Evolutionary conservation across 352 stramenopile species (phyloP), one percentile per base, ranked within the genome.

Genomic region (Phytopythium helicoides): DNA sequence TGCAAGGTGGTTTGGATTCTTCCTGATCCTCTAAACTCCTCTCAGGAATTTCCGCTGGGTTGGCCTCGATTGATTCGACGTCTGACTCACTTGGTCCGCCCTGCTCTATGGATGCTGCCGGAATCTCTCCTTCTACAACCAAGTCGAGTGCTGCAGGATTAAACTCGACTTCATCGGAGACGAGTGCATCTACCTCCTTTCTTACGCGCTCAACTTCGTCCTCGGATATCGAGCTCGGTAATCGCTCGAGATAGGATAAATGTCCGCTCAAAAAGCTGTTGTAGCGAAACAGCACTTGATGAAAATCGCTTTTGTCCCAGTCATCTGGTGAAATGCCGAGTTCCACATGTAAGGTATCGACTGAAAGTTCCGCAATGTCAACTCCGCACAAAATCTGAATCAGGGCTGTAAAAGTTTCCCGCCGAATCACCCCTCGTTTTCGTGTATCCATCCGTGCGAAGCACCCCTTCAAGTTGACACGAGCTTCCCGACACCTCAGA

Each of bases 361-460:
- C 48, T 5, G 50, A 52, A 6, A 68, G 31, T 28, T 18, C 22
- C 10, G 2, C 22, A 6, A 36, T n/a, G n/a, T 47, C 38, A 51
- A 54, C 11, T 14, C 62, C 56, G 37, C 56, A 46, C 44, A 79
- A 47, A 34, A 76, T 54, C 9, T 48, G 62, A 38, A 73, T n/a
- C 16, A 79, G 25, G 6, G 44, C 62, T 9, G 54, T 22, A 10
- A 69, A 54, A 51, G 62, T 73, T 26, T 62, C 46, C 15, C 46
- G 48, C 18, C 62, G 60, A 28, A 79, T 19, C 21, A 73, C 54
- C 12, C 66, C 63, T 46, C 44, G 26, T 16, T 58, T 35, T 21
- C 62, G 64, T 47, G 56, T 47, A 15, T 72, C 69, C 34, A 79
- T 48, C 40, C 60, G 50, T 26, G 41, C 11, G 7, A 76, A 35